A percentile compares a stretch with the other conserved stretches of the same genome.
Evolutionary conservation across 108 stramenopile species (phyloP).

Genomic region (Poteriospumella lacustris): DNA sequence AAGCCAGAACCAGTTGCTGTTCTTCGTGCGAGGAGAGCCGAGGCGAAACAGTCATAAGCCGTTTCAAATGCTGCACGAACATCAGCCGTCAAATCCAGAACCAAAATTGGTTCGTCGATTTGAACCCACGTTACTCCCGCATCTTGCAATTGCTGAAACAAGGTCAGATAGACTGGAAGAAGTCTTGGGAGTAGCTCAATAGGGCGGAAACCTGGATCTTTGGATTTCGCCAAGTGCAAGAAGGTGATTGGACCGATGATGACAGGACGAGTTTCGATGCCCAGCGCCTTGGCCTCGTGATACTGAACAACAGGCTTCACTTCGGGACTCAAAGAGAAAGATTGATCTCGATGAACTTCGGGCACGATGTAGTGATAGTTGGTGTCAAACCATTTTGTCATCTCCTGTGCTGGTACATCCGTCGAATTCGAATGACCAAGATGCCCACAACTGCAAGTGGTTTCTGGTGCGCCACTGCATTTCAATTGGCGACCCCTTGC

Average conservation of each 20-base stretch:
- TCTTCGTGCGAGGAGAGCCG: no score
- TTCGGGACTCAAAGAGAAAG: conserved; percentile 36
- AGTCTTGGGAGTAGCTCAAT: conserved; percentile 9
- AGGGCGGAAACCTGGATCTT: background rate
- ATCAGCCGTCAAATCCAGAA: no score
- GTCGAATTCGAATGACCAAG: no score
- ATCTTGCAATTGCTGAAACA: conserved; percentile 41
- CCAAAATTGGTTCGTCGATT: conserved; percentile 62
- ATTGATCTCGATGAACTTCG: conserved; percentile 45
- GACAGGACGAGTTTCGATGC: conserved; percentile 47
- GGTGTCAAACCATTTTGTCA: conserved; percentile 64
- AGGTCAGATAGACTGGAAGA: conserved; percentile 39
- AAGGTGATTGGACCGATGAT: conserved; percentile 60
- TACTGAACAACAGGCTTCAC: conserved; percentile 33
- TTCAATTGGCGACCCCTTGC: no score
- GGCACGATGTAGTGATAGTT: conserved; percentile 70
- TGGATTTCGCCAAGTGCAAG: conserved; percentile 40
- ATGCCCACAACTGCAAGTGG: no score
- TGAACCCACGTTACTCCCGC: conserved; percentile 59
- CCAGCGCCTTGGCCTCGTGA: conserved; percentile 48
- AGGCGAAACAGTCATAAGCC: no score
- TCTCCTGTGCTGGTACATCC: conserved; percentile 57
- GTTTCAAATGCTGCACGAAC: no score
- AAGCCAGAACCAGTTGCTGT: no score
- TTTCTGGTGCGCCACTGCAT: no score